Base-by-base conservation (phyloP, 2,329 filamentous ascomycete species). In the Thielaviopsis ethacetica region DNA sequence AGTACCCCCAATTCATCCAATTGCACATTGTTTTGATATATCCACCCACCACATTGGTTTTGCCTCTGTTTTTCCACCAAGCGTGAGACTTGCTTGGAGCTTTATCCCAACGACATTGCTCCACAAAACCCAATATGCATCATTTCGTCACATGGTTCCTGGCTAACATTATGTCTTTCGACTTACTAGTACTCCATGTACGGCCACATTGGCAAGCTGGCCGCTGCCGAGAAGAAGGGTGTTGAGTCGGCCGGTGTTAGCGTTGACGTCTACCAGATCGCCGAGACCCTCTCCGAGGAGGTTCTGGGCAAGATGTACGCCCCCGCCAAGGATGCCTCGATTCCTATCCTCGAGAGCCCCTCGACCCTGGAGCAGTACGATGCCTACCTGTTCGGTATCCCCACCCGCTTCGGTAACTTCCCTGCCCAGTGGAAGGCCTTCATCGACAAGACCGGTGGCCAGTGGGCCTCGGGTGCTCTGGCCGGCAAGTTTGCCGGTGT, bases 391-490 rank as follows among this genome's bases (percentile, higher is more conserved):
- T 80, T 97, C 67, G 93, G 93, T 65, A 93, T 97, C 71, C 93
- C 93, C 62, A 98, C 93, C 56, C 83, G 93, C 65, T 98, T 88
- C 76, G 93, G 93, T 67, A 97, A 94, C 82, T 95, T 95, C 80
- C 91, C 91, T 54, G 88, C 85, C 19, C 93, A 98, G 76, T 96
- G 87, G 87, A 96, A 93, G 79, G 69, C 82, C 50, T 91, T 90
- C 79, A 94, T 90, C 87, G 93, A 98, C 77, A 80, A 81, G 73
- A 91, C 89, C 24, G 91, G 91, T 68, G 77, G 80, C 65, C 86
- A 93, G 72, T 97, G 93, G 93, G 74, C 78, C 62, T 71, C 73
- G 15, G 91, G 91, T 63, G 82, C 76, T 65, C 91, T 80, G 77
- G 82, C 78, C 73, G 91, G 91, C 75, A 97, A 97, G 79, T 84